Evolutionary conservation across 768 basidiomycete species (phyloP).

Genomic region (Phylloporus sp.): DNA sequence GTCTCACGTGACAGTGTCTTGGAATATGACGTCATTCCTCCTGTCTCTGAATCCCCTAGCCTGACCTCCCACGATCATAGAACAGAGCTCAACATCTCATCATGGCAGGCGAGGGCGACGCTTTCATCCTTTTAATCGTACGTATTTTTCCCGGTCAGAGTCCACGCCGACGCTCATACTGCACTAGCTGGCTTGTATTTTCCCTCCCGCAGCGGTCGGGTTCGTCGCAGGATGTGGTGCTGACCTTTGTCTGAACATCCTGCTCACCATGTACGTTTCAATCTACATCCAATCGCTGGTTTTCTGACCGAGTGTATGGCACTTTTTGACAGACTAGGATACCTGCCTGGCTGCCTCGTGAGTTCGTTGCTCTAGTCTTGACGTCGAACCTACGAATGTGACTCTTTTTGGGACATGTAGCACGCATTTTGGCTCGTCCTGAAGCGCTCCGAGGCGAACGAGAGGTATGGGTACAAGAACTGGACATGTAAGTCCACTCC

Average conservation of each 20-base stretch:
- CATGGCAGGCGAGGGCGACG: conserved; percentile 16
- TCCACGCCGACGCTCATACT: not conserved
- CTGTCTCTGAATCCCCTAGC: not conserved
- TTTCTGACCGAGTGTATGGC: not conserved
- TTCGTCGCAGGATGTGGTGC: conserved; percentile 77
- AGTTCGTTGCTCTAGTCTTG: conserved; percentile 4
- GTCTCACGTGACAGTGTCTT: conserved; percentile 11
- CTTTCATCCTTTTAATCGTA: conserved; percentile 9
- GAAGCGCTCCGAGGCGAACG: conserved; percentile 75
- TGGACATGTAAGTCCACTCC: conserved; percentile 22
- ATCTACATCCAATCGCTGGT: not conserved
- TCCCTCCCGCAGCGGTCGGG: conserved; percentile 72
- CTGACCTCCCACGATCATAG: not conserved
- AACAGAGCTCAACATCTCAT: not conserved
- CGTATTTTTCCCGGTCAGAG: not conserved
- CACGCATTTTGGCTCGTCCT: conserved; percentile 88
- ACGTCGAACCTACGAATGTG: no score
- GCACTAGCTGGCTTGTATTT: conserved; percentile 61
- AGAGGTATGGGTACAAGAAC: conserved; percentile 31
- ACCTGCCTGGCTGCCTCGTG: conserved; percentile 58
- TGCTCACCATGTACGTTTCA: conserved; percentile 64
- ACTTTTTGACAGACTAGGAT: conserved; percentile 58
- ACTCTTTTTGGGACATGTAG: conserved; percentile 25
- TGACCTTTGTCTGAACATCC: conserved; percentile 78
- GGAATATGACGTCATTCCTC: conserved; percentile 23